Evolutionary conservation across 192 early-diverging fungal genomes (phyloP), one percentile per base, ranked within the genome.

Genomic region (Linnemannia exigua): DNA sequence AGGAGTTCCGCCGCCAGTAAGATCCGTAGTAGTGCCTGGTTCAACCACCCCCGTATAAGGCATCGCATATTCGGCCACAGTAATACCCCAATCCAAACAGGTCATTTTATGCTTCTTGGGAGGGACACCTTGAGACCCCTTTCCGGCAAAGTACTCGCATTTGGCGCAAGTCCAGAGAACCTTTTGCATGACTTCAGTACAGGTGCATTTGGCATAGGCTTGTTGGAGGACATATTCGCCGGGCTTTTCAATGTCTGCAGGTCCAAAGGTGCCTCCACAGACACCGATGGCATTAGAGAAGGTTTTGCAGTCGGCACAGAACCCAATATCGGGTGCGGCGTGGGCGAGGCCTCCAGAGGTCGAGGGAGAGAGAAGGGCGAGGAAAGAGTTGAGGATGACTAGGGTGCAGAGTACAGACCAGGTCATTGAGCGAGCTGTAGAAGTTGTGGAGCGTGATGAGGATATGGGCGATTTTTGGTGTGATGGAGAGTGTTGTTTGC

Each of bases 281-380:
- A 72, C 77, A 8, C 67, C 41, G 2, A 86, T 79, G n/a, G 83
- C 83, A 28, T 79, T 79, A 15, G 83, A 35, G 58, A 79, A 86
- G 3, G 83, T 86, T n/a, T 79, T 69, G 46, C 83, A 86, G 77
- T 86, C 83, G 25, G 73, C 77, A 79, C 83, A 86, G 47, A 79
- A 86, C 6, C 83, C 83, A 0, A 68, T 28, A 11, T 63, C 19
- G 15, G 79, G 74, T 35, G 54, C 77, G 20, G 83, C 83, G 22
- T 47, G 67, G 14, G 73, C 51, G 8, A 41, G n/a, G 41, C 79
- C 79, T 17, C 79, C 79, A 3, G 61, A 52, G 46, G 79, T 80
- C 20, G 79, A 80, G 11, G 79, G 66, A 3, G 77, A 75, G 54
- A 79, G 69, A n/a, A 79, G 19, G 47, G 78, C 67, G 51, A 79